These are phyloP conservation scores for Ensete ventricosum DNA, from an alignment of 176 grass and related monocot genomes.

Conservation along the genomic window DNA sequence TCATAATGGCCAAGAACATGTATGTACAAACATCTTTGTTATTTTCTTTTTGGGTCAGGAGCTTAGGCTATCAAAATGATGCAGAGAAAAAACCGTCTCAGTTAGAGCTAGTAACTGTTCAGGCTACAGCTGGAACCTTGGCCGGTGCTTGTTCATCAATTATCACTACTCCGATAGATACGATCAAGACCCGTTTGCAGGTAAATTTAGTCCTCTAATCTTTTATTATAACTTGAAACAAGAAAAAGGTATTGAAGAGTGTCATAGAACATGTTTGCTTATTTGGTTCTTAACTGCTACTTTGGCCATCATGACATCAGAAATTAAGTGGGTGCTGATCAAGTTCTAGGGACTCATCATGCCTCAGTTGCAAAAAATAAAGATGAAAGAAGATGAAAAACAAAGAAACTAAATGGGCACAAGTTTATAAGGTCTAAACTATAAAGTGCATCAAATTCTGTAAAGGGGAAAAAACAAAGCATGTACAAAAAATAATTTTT, in stretches of 20 bases:
- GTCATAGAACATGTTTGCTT: not conserved
- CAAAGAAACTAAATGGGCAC: too few relatives aligned
- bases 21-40: not conserved
- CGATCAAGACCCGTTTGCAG: constrained; percentile 92
- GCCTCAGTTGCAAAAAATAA: too few relatives aligned
- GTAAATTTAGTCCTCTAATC: constrained; percentile 24
- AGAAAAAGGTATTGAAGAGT: too few relatives aligned
- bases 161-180: constrained; percentile 92
- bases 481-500: too few relatives aligned
- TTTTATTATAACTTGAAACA: not conserved
- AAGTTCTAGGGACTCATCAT: too few relatives aligned
- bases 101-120: constrained; percentile 67
- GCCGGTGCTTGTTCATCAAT: constrained; percentile 95
- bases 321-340: too few relatives aligned
- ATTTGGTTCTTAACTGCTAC: not conserved
- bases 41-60: constrained; percentile 35
- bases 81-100: constrained; percentile 63
- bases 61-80: constrained; percentile 69
- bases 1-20: too few relatives aligned
- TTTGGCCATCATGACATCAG: too few relatives aligned
- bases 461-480: too few relatives aligned
- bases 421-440: too few relatives aligned
- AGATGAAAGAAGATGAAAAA: too few relatives aligned
- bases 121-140: constrained; percentile 79
- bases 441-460: too few relatives aligned